These are phyloP conservation scores for Fusarium austroafricanum DNA, from an alignment of 2,329 filamentous ascomycete genomes.

Conservation along the genomic window DNA sequence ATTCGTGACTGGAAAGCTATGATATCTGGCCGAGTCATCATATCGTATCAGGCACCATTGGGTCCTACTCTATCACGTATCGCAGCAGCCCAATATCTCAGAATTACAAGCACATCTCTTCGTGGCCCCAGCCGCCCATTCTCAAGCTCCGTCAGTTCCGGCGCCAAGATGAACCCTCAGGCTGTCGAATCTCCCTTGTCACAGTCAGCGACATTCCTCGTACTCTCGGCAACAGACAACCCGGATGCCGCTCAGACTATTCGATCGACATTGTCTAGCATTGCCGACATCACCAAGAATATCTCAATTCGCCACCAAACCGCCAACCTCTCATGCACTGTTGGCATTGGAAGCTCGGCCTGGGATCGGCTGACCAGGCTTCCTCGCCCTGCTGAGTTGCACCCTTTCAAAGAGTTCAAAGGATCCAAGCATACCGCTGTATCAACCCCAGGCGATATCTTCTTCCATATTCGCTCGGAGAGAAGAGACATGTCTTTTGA, in stretches of 20 bases:
- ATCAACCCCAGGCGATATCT: slow-evolving; percentile 66
- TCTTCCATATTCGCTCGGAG: slow-evolving; percentile 70
- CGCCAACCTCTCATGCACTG: slow-evolving; percentile 61
- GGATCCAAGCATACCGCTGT: slow-evolving; percentile 63
- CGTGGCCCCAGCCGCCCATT: not conserved
- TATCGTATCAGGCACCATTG: not conserved
- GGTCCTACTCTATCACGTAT: not conserved
- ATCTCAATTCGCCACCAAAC: slow-evolving; percentile 62
- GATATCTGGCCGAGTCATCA: not conserved
- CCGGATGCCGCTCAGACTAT: slow-evolving; percentile 54
- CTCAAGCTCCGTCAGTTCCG: not conserved
- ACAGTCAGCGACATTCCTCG: slow-evolving; percentile 64
- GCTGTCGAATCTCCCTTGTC: slow-evolving; percentile 64
- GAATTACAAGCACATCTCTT: not conserved
- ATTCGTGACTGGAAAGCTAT: not conserved
- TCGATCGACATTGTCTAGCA: slow-evolving; percentile 57
- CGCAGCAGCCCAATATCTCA: not conserved
- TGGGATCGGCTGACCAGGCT: slow-evolving; percentile 61
- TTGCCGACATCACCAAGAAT: slow-evolving; percentile 63
- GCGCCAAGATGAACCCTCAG: slow-evolving; percentile 48
- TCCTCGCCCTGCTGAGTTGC: slow-evolving; percentile 63
- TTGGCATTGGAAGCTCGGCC: slow-evolving; percentile 63
- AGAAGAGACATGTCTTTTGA: slow-evolving; percentile 68
- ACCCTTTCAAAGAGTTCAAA: slow-evolving; percentile 60
- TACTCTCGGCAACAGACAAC: slow-evolving; percentile 55